A percentile compares a stretch with the other conserved stretches of the same genome.
Conservation (phyloP, 768 basidiomycete genomes). For the Panaeolus papilionaceus region DNA sequence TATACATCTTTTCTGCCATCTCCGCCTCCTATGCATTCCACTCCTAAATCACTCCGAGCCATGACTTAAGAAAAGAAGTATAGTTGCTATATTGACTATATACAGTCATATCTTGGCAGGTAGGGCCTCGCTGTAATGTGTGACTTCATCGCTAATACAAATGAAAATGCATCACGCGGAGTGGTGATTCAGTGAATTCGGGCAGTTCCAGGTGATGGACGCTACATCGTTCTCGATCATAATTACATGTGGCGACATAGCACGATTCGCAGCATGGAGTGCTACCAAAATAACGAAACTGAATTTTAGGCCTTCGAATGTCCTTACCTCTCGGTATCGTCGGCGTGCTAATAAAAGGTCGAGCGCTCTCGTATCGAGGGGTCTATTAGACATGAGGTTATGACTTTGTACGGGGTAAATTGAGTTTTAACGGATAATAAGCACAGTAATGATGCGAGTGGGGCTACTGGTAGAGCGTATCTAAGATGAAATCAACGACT, state of each 20-base stretch:
- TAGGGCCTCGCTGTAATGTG: not conserved
- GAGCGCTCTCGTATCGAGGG: not conserved
- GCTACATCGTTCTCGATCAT: conserved; percentile 8
- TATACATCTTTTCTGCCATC: not conserved
- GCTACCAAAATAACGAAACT: not conserved
- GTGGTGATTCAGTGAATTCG: not conserved
- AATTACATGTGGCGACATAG: not conserved
- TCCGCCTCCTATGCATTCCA: not conserved
- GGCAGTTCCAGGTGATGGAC: conserved; percentile 6
- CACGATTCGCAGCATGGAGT: not conserved
- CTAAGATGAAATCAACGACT: too few relatives aligned
- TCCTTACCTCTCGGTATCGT: not conserved
- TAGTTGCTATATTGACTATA: too few relatives aligned
- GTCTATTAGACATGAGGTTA: not conserved
- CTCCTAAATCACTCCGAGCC: too few relatives aligned
- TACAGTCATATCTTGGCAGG: not conserved
- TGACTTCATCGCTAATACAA: not conserved
- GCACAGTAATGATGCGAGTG: too few relatives aligned
- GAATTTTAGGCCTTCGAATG: not conserved
- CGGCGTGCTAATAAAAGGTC: not conserved
- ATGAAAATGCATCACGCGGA: too few relatives aligned
- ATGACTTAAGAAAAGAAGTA: too few relatives aligned
- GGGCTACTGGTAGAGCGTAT: too few relatives aligned
- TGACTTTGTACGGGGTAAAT: not conserved
- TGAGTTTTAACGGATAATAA: not conserved